A percentile compares a stretch with the other conserved stretches of the same genome.
These are phyloP conservation scores for Simplicillium sp. DNA, from an alignment of 2,329 filamentous ascomycete species.

Conservation along the genomic window DNA sequence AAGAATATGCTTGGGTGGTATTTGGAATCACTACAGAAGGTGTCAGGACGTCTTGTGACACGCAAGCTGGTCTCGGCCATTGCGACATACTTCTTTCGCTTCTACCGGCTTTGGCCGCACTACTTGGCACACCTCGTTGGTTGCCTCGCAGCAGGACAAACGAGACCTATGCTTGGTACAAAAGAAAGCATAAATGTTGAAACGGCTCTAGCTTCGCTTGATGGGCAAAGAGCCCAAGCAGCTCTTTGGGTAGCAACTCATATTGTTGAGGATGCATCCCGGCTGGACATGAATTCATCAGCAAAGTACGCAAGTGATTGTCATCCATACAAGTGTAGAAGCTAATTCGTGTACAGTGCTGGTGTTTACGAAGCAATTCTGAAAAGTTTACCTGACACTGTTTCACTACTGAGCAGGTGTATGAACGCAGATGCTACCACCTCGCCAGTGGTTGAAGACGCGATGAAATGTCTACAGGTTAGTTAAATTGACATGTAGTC, in stretches of 20 bases:
- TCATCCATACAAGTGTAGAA: conserved; percentile 11
- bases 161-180: conserved; percentile 12
- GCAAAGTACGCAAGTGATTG: conserved; percentile 35
- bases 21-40: conserved; percentile 39
- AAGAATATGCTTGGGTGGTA: conserved; percentile 55
- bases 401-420: conserved; percentile 27
- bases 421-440: conserved; percentile 19
- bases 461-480: conserved; percentile 54
- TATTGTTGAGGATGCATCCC: conserved; percentile 30
- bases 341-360: conserved; percentile 17
- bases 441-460: conserved; percentile 37
- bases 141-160: conserved; percentile 35
- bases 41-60: conserved; percentile 50
- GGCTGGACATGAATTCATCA: conserved; percentile 52
- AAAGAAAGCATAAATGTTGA: conserved; percentile 27
- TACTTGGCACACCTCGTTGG: conserved; percentile 52
- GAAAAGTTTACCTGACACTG: conserved; percentile 29
- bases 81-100: conserved; percentile 65
- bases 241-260: conserved; percentile 51
- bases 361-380: conserved; percentile 28
- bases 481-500: conserved; percentile 15
- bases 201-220: conserved; percentile 37
- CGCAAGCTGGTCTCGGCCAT: conserved; percentile 72
- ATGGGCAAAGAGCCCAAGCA: conserved; percentile 38
- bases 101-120: conserved; percentile 55